Evolutionary conservation across 1,139 yeast genomes (phyloP).

Genomic region (Candida gigantensis): DNA sequence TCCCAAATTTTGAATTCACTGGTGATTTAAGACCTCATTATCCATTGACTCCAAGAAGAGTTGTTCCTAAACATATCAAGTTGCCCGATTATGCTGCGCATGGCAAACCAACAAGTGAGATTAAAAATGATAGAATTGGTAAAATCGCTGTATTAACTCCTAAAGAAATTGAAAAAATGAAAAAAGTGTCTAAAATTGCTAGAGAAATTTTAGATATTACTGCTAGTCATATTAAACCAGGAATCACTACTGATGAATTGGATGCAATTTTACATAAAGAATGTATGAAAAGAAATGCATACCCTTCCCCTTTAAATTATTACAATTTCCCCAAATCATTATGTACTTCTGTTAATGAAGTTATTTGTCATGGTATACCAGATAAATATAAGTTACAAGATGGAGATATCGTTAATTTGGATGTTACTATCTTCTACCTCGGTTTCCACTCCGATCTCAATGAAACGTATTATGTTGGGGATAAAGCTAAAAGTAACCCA

Average conservation of each 20-base stretch:
- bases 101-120: conserved; percentile 82
- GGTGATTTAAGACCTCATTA: conserved; percentile 79
- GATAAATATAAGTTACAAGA: conserved; percentile 83
- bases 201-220: conserved; percentile 87
- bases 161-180: conserved; percentile 71
- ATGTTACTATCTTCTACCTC: conserved; percentile 78
- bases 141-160: conserved; percentile 62
- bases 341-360: conserved; percentile 93
- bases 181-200: conserved; percentile 72
- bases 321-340: conserved; percentile 91
- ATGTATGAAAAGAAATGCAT: conserved; percentile 83
- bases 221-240: conserved; percentile 81
- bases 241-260: conserved; percentile 90
- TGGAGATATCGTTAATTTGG: conserved; percentile 93
- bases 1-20: conserved; percentile 71
- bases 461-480: conserved; percentile 97
- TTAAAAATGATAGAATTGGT: conserved; percentile 67
- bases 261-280: conserved; percentile 87
- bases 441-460: conserved; percentile 95
- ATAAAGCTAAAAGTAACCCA: conserved; percentile 71
- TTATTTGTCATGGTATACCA: conserved; percentile 97
- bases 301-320: conserved; percentile 95
- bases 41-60: conserved; percentile 74
- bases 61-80: conserved; percentile 68
- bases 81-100: conserved; percentile 82